A percentile compares a stretch with the other conserved stretches of the same genome.
Evolutionary conservation across 1,139 yeast species (phyloP).

Genomic region (Pichia sp.): DNA sequence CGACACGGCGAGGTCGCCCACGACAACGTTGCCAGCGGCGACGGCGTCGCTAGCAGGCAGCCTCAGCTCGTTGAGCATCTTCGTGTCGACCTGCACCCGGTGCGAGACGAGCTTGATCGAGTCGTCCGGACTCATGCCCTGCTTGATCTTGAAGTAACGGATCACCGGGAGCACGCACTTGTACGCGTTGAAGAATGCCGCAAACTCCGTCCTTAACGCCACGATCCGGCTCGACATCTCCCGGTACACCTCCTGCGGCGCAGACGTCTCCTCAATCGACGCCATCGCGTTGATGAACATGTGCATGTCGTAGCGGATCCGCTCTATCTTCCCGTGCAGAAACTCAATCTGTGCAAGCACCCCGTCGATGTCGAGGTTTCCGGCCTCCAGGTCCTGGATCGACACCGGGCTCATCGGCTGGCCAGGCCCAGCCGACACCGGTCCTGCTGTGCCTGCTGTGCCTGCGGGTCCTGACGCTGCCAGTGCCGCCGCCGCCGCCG

Average conservation of each 20-base stretch:
- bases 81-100: slow-evolving; percentile 24
- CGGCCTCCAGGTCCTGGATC: slow-evolving; percentile 33
- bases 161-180: slow-evolving; percentile 41
- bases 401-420: slow-evolving; percentile 29
- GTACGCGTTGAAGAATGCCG: slow-evolving; percentile 21
- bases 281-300: slow-evolving; percentile 26
- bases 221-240: neutral
- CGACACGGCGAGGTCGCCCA: no score
- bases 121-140: slow-evolving; percentile 28
- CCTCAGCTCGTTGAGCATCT: slow-evolving; percentile 8
- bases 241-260: slow-evolving; percentile 12
- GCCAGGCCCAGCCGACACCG: slow-evolving; percentile 10
- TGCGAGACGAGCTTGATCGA: slow-evolving; percentile 21
- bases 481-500: neutral
- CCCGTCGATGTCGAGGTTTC: slow-evolving; percentile 32
- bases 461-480: no score
- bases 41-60: neutral
- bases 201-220: slow-evolving; percentile 4
- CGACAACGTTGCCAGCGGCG: neutral
- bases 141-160: slow-evolving; percentile 46
- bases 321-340: slow-evolving; percentile 27
- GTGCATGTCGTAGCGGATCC: slow-evolving; percentile 30
- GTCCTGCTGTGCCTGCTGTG: slow-evolving; percentile 4
- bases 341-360: slow-evolving; percentile 34
- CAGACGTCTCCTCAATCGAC: slow-evolving; percentile 25